Evolutionary conservation across 1,284 basidiomycete genomes (phyloP), one percentile per base, ranked within the genome.

Genomic region (Cystobasidium slooffiae): DNA sequence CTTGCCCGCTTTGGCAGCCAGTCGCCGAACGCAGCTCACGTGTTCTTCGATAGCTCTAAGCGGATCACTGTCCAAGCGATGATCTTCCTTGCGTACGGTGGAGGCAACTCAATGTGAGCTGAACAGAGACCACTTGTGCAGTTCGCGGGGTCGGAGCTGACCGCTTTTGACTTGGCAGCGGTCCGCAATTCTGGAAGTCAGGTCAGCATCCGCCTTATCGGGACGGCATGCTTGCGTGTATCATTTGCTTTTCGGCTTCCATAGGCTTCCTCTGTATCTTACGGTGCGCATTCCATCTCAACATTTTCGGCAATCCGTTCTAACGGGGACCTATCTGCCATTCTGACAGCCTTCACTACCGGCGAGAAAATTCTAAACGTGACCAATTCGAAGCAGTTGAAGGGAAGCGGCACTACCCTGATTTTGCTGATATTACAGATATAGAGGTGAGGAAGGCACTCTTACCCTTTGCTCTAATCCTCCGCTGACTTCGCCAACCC

Each of bases 391-490:
- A 73, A 64, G 10, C 41, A 39, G 10, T n/a, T 16, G 22, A 58
- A 8, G 70, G 53, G 12, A 62, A 41, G 37, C 7, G 44, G 49
- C n/a, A 14, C 6, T 63, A 64, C 22, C 59, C 46, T 18, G 70
- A 73, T 53, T 73, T 73, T 58, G 52, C 62, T 31, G 70, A 73
- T 52, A 59, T 73, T 20, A 73, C 70, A 6, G 70, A 73, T 58
- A 18, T 65, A 5, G 66, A 68, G 55, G 66, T 68, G 66, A 44
- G 66, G 31, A 31, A 31, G 31, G 31, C 31, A 31, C 31, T 31
- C 31, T 31, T 31, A 31, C 31, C 5, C 31, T 31, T 31, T 31
- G 31, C 31, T 31, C 31, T 31, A 31, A 31, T 31, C 31, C 31
- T 31, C 31, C 31, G 20, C 52, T 53, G 52, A 53, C 24, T 18